Evolutionary conservation across 495 filamentous ascomycete species (phyloP).

Genomic region (Penicillium lividum): DNA sequence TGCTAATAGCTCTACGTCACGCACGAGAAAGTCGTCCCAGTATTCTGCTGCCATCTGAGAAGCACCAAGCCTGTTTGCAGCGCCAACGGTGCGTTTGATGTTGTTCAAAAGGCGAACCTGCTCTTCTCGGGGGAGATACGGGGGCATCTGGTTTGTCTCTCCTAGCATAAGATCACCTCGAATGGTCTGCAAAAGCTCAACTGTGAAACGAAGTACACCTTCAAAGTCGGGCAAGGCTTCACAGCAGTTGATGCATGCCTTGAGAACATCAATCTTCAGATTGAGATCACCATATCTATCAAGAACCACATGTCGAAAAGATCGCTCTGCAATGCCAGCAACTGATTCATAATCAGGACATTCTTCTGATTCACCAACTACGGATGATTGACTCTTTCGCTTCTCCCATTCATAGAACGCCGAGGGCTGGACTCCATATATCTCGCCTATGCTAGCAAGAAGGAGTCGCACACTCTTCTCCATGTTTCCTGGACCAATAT

Average conservation of each 20-base stretch:
- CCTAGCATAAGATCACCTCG: constrained; percentile 73
- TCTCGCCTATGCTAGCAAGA: constrained; percentile 54
- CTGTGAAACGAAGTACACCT: constrained; percentile 82
- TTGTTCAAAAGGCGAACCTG: constrained; percentile 79
- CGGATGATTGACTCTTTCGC: constrained; percentile 24
- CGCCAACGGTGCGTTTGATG: constrained; percentile 76
- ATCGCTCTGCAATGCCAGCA: constrained; percentile 42
- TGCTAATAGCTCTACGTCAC: constrained; percentile 70
- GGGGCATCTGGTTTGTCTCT: constrained; percentile 43
- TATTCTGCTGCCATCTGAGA: constrained; percentile 74
- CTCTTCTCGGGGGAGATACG: constrained; percentile 74
- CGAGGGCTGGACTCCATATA: constrained; percentile 50
- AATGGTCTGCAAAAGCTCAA: constrained; percentile 77
- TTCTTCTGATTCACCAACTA: constrained; percentile 10
- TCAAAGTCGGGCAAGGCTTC: constrained; percentile 92
- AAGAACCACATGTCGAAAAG: constrained; percentile 42
- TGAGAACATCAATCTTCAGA: constrained; percentile 81
- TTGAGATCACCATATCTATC: constrained; percentile 50
- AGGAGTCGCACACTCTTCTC: constrained; percentile 68
- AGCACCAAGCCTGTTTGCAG: constrained; percentile 72
- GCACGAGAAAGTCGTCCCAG: constrained; percentile 94
- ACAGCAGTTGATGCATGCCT: constrained; percentile 82
- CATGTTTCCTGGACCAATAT: constrained; percentile 73
- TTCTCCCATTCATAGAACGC: constrained; percentile 40
- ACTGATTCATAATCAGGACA: constrained; percentile 44